Evolutionary conservation across 257 asterid species (phyloP).

Genomic region (Galeopsis tetrahit): DNA sequence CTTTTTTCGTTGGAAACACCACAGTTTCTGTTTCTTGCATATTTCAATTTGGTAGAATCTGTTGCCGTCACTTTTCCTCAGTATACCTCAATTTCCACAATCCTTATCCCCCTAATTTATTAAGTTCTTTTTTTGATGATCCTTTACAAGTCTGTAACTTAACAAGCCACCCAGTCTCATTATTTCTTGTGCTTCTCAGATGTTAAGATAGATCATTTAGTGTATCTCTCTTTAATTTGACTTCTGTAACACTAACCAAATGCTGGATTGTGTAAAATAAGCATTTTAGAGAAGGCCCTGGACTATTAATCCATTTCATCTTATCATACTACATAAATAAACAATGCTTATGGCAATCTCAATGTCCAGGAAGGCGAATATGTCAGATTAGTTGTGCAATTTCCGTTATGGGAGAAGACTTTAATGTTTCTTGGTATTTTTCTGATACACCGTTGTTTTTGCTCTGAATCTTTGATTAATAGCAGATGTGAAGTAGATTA

Average conservation of each 20-base stretch:
- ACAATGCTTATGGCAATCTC: conserved; percentile 16
- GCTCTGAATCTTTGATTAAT: neutral
- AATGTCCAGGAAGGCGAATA: conserved; percentile 13
- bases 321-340: conserved; percentile 32
- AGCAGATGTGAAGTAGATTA: neutral
- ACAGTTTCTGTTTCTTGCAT: neutral
- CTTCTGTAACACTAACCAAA: conserved; percentile 8
- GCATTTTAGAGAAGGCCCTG: neutral
- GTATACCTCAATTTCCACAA: conserved; percentile 5
- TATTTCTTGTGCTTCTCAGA: neutral
- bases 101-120: conserved; percentile 11
- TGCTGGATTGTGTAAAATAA: conserved; percentile 5
- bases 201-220: neutral
- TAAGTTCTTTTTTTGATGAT: neutral
- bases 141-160: neutral
- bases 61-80: conserved; percentile 20
- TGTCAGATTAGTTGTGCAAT: conserved; percentile 25
- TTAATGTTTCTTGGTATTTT: conserved; percentile 21
- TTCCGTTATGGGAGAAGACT: conserved; percentile 15
- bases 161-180: neutral
- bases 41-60: neutral
- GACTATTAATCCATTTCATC: conserved; percentile 20
- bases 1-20: neutral
- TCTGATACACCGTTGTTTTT: conserved; percentile 13
- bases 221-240: neutral